Percentiles rank a stretch among this genome's conserved stretches.
phyloP scores from a whole-genome alignment of 1,284 basidiomycete genomes.

The Phylloboletellus chloephorus region DNA sequence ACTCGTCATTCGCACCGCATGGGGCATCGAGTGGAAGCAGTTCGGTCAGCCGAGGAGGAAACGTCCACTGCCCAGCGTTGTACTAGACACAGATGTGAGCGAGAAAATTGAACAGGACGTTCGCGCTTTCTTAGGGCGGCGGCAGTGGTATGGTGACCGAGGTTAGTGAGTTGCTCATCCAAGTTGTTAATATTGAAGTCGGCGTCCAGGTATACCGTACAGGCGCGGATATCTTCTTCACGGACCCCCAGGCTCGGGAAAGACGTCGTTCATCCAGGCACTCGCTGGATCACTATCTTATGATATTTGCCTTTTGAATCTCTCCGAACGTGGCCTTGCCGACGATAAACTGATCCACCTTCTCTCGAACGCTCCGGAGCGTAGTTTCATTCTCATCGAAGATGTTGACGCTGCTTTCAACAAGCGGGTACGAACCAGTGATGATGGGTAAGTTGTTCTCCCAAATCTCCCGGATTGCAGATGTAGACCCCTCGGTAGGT shows the following conservation, averaged over 20 bases:
- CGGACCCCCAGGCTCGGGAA: conserved; percentile 96
- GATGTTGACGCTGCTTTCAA: conserved; percentile 99
- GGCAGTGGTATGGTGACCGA: conserved; percentile 95
- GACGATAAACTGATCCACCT: conserved; percentile 97
- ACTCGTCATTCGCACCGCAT: conserved; percentile 93
- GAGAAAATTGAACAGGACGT: conserved; percentile 81
- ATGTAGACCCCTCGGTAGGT: conserved; percentile 43
- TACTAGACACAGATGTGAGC: conserved; percentile 75
- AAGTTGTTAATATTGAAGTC: conserved; percentile 12
- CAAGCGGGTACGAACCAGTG: conserved; percentile 80
- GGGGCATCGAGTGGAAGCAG: conserved; percentile 94
- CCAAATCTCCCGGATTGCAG: neutral
- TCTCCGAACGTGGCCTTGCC: conserved; percentile 93
- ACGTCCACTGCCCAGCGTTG: conserved; percentile 87
- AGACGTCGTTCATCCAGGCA: conserved; percentile 98
- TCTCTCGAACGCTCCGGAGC: conserved; percentile 88
- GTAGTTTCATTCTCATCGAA: conserved; percentile 91
- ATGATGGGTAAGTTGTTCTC: conserved; percentile 67
- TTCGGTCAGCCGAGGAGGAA: conserved; percentile 92
- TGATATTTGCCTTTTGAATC: conserved; percentile 94
- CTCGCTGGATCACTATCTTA: conserved; percentile 89
- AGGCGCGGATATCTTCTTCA: conserved; percentile 92
- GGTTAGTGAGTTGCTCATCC: conserved; percentile 45
- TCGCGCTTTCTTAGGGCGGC: conserved; percentile 75
- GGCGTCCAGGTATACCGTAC: conserved; percentile 88